Evolutionary conservation across 345 rosid species (phyloP), one percentile per base, ranked within the genome.

Genomic region (Eucalyptus erythrocorys): DNA sequence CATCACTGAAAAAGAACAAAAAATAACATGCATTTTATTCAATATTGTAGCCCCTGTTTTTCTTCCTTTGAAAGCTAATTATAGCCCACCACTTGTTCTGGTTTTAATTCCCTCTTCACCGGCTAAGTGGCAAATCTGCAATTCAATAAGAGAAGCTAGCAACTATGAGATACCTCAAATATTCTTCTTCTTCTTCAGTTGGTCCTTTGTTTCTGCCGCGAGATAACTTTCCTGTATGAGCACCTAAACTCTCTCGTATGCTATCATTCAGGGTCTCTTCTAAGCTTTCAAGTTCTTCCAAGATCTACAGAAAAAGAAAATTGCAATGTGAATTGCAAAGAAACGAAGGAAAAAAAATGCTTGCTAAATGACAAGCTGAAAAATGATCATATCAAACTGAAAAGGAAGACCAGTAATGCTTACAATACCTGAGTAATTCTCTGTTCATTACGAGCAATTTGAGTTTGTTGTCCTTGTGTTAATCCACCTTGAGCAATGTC

Each of bases 381-480:
- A 71, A 76, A 76, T 76, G 47, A 76, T 76, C 82, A 21, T 6
- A 76, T 76, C 82, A 76, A 40, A 40, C 24, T 76, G 47, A 76
- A 76, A 80, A 64, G 15, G 49, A 87, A 48, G 68, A 66, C 76
- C 57, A n/a, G 42, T 79, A 42, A 51, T 11, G 43, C 21, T 42
- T 66, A 68, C 85, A 32, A n/a, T 88, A 97, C 99, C 98, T 96
- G 94, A 26, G 96, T 89, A 26, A 91, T 96, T 93, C 99, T 94
- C 94, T 96, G 99, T 79, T 98, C 99, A 93, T 98, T 98, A 86
- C 99, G 96, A 90, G 99, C 98, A 91, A 98, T 98, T 92, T 97
- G 99, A 85, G 98, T 98, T 93, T 98, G 99, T 89, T 98, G 99
- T 57, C 99, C 99, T 90, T 98, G 99, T 9, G 99, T 98, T 91